A percentile compares a stretch with the other conserved stretches of the same genome.
Conservation (phyloP, 345 rosid species). For the Mangifera indica region DNA sequence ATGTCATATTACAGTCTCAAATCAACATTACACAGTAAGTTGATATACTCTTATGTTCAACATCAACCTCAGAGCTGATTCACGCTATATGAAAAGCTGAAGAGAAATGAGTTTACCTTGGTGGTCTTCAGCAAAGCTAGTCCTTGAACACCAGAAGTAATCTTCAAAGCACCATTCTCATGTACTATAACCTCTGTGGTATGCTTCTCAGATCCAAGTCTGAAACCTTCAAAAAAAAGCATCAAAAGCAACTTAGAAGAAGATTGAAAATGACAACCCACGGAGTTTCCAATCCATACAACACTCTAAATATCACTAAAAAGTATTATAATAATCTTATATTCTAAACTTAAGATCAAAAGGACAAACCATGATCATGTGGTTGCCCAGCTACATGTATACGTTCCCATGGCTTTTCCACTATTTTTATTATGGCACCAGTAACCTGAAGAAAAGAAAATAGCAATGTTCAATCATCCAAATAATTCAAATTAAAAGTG, state of each 20-base stretch:
- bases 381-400: conserved; percentile 58
- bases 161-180: conserved; percentile 58
- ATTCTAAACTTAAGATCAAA: not conserved
- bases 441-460: conserved; percentile 52
- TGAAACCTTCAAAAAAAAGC: conserved; percentile 57
- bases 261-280: not conserved
- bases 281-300: not conserved
- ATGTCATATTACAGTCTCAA: too few species aligned
- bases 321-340: not conserved
- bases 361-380: conserved; percentile 68
- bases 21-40: not conserved
- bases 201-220: conserved; percentile 95
- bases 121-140: conserved; percentile 86
- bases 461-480: not conserved
- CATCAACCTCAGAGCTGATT: not conserved
- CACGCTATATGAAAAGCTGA: not conserved
- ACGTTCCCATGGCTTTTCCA: conserved; percentile 98
- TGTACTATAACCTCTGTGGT: conserved; percentile 61
- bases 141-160: conserved; percentile 75
- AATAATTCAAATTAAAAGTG: too few species aligned
- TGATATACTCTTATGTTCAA: not conserved
- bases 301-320: not conserved
- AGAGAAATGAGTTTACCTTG: conserved; percentile 45
- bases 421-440: conserved; percentile 63
- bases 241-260: not conserved